These are phyloP conservation scores for Knufia petricola DNA, from an alignment of 2,329 filamentous ascomycete genomes.

Conservation along the genomic window DNA sequence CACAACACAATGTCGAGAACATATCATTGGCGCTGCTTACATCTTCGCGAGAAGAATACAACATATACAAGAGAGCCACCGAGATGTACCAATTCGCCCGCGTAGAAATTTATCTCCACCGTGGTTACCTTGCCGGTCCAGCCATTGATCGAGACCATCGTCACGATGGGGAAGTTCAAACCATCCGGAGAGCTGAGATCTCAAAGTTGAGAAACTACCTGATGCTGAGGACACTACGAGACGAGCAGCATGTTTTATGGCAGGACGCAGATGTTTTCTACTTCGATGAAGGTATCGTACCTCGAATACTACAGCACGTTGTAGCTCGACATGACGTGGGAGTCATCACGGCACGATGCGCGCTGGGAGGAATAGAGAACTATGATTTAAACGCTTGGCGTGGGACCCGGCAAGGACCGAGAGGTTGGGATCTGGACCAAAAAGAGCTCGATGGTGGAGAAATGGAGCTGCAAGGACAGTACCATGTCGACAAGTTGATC, in stretches of 20 bases:
- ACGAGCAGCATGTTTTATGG: constrained; percentile 10
- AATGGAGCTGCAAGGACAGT: constrained; percentile 43
- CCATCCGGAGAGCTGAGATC: constrained; percentile 6
- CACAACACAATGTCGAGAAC: not conserved
- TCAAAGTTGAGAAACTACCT: constrained; percentile 11
- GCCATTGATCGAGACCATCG: not conserved
- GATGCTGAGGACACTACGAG: constrained; percentile 5
- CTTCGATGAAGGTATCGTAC: constrained; percentile 3
- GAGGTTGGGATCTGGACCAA: constrained; percentile 33
- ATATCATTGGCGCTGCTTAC: constrained; percentile 10
- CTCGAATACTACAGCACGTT: constrained; percentile 4
- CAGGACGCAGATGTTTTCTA: constrained; percentile 11
- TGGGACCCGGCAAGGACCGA: constrained; percentile 7
- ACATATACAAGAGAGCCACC: not conserved
- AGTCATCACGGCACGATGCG: constrained; percentile 10
- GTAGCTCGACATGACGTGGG: not conserved
- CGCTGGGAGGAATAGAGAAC: not conserved
- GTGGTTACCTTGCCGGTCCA: constrained; percentile 4
- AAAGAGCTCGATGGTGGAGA: constrained; percentile 65
- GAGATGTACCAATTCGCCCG: not conserved
- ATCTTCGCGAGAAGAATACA: constrained; percentile 9
- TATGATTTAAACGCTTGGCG: constrained; percentile 11
- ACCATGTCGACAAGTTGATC: constrained; percentile 4
- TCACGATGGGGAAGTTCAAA: constrained; percentile 4
- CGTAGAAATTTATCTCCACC: constrained; percentile 7